A percentile compares a stretch with the other conserved stretches of the same genome.
Evolutionary conservation across 345 rosid genomes (phyloP).

Genomic region (Lepidium aucheri): DNA sequence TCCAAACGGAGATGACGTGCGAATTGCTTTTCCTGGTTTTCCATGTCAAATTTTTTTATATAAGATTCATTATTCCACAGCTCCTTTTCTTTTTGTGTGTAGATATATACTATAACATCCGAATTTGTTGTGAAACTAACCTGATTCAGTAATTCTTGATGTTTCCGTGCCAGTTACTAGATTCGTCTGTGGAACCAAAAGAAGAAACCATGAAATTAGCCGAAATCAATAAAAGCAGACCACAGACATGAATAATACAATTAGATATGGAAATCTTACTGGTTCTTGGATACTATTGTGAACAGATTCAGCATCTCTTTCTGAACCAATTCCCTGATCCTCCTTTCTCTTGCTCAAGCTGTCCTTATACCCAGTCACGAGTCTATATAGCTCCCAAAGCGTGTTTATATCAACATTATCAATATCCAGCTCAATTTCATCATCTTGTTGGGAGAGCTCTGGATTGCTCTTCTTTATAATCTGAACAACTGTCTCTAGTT

Average conservation of each 20-base stretch:
- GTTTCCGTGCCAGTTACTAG: constrained; percentile 16
- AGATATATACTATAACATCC: background rate
- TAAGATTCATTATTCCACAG: background rate
- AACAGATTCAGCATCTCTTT: constrained; percentile 33
- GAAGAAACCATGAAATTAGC: constrained; percentile 7
- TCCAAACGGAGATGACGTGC: constrained; percentile 11
- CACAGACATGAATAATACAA: background rate
- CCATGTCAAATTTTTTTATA: background rate
- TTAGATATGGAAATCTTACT: constrained; percentile 13
- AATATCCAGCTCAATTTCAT: constrained; percentile 89
- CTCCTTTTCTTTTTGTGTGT: background rate
- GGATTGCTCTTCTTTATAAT: constrained; percentile 78
- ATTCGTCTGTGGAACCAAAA: constrained; percentile 7
- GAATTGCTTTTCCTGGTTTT: constrained; percentile 19
- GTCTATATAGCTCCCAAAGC: constrained; percentile 81
- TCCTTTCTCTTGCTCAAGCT: constrained; percentile 41
- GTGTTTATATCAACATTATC: constrained; percentile 71
- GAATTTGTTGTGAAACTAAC: constrained; percentile 11
- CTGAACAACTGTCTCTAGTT: constrained; percentile 64
- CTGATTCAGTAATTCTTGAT: constrained; percentile 22
- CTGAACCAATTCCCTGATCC: constrained; percentile 35
- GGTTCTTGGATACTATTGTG: constrained; percentile 27
- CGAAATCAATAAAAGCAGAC: background rate
- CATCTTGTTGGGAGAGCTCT: constrained; percentile 67
- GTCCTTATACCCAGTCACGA: constrained; percentile 47